A percentile compares a stretch with the other conserved stretches of the same genome.
phyloP scores from a whole-genome alignment of 345 rosid genomes.

The Aquilaria malaccensis region DNA sequence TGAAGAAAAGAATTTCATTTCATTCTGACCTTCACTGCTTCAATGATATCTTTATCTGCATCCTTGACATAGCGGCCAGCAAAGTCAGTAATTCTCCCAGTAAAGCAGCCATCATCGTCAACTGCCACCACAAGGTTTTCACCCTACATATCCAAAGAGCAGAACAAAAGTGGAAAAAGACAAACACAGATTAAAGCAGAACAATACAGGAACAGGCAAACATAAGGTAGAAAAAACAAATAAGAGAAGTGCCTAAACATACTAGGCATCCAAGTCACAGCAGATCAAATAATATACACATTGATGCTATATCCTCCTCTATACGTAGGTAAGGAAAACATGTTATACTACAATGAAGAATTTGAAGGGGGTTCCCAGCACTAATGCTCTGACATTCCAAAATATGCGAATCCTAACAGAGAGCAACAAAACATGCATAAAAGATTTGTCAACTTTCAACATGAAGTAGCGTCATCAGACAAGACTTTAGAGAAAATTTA shows the following conservation, averaged over 20 bases:
- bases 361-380: background rate
- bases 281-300: background rate
- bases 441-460: background rate
- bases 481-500: background rate
- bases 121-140: slow-evolving; percentile 81
- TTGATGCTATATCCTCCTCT: background rate
- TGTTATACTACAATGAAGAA: background rate
- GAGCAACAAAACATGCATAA: background rate
- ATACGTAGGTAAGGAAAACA: background rate
- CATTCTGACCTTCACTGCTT: slow-evolving; percentile 68
- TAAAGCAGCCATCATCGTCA: slow-evolving; percentile 93
- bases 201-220: background rate
- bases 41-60: slow-evolving; percentile 85
- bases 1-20: background rate
- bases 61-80: slow-evolving; percentile 76
- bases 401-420: background rate
- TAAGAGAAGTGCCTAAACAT: no score
- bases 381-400: no score
- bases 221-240: no score
- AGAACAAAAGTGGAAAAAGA: no score
- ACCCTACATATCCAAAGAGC: slow-evolving; percentile 35
- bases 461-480: background rate
- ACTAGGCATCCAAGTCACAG: no score
- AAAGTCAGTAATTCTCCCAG: slow-evolving; percentile 68
- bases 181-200: background rate